Evolutionary conservation across 805 yeast species (phyloP).

Genomic region (Starmerella sp.): DNA sequence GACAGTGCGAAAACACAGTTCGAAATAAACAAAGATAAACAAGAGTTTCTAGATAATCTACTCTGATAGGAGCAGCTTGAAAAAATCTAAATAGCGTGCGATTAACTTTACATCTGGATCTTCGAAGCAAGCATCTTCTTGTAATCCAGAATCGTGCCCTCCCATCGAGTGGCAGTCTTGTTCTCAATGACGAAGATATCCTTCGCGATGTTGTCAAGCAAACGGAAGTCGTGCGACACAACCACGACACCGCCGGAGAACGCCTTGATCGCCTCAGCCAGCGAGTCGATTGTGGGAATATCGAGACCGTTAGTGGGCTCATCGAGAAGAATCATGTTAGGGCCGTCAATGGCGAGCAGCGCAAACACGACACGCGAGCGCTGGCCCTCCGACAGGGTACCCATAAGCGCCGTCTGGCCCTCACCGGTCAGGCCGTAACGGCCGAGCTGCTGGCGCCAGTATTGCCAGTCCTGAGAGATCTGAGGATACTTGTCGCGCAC

Average conservation of each 20-base stretch:
- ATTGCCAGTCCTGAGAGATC: slow-evolving; percentile 95
- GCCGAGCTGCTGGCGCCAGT: slow-evolving; percentile 90
- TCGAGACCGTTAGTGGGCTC: slow-evolving; percentile 99
- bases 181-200: slow-evolving; percentile 94
- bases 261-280: slow-evolving; percentile 88
- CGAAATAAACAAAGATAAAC: slow-evolving; percentile 9
- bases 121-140: slow-evolving; percentile 89
- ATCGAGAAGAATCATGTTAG: slow-evolving; percentile 88
- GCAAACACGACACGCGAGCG: slow-evolving; percentile 98
- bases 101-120: slow-evolving; percentile 32
- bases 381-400: slow-evolving; percentile 97
- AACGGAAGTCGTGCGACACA: slow-evolving; percentile 97
- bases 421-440: slow-evolving; percentile 98
- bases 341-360: slow-evolving; percentile 83
- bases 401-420: slow-evolving; percentile 97
- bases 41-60: slow-evolving; percentile 14
- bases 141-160: slow-evolving; percentile 79
- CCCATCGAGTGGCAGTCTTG: slow-evolving; percentile 94
- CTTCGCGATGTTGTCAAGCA: slow-evolving; percentile 92
- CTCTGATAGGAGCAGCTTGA: not conserved
- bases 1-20: not conserved
- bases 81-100: not conserved
- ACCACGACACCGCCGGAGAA: slow-evolving; percentile 98
- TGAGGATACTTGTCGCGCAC: slow-evolving; percentile 86
- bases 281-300: slow-evolving; percentile 94